These are phyloP conservation scores for Hippophae gyantsensis DNA, from an alignment of 306 rosid species.

Conservation along the genomic window DNA sequence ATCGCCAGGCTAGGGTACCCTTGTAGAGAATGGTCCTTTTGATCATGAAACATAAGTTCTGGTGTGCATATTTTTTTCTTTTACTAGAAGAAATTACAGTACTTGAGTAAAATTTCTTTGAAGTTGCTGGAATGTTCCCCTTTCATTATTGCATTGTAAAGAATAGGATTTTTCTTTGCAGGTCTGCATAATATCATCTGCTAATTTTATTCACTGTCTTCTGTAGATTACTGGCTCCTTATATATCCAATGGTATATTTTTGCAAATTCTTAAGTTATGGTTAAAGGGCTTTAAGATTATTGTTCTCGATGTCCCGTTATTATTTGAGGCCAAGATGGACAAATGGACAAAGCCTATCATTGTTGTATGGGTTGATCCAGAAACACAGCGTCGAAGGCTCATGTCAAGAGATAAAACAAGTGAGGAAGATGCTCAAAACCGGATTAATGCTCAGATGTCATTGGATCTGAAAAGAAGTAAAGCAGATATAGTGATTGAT, in stretches of 20 bases:
- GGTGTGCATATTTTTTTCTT: neutral
- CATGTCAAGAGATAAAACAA: slow-evolving; percentile 44
- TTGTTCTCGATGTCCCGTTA: slow-evolving; percentile 74
- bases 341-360: slow-evolving; percentile 68
- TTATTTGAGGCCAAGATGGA: slow-evolving; percentile 81
- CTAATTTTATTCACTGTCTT: slow-evolving; percentile 18
- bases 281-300: slow-evolving; percentile 66
- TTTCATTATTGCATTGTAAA: neutral
- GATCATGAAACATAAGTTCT: neutral
- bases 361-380: slow-evolving; percentile 84
- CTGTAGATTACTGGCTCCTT: slow-evolving; percentile 63
- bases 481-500: slow-evolving; percentile 62
- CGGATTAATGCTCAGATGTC: slow-evolving; percentile 72
- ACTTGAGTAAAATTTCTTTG: no score
- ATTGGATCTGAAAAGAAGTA: slow-evolving; percentile 46
- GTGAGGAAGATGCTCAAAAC: slow-evolving; percentile 53
- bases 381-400: slow-evolving; percentile 65
- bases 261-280: slow-evolving; percentile 69
- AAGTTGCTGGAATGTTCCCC: no score
- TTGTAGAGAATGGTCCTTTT: neutral
- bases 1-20: neutral
- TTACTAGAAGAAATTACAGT: neutral
- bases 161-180: slow-evolving; percentile 1
- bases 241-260: slow-evolving; percentile 69
- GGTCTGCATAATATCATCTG: slow-evolving; percentile 4